Evolutionary conservation across 768 basidiomycete genomes (phyloP).

Genomic region (Crepidotus variabilis): DNA sequence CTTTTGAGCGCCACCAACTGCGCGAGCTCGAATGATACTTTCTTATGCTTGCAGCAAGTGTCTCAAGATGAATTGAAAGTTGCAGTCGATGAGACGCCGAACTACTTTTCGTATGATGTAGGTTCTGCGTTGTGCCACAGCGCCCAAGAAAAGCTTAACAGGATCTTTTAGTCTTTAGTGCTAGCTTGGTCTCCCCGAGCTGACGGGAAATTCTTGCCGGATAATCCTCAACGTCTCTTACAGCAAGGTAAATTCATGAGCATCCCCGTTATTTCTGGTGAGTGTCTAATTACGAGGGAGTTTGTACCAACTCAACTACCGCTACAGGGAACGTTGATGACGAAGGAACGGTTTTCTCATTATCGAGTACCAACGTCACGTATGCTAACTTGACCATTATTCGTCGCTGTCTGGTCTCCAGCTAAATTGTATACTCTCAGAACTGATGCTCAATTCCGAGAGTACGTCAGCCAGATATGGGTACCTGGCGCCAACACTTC

Average conservation of each 20-base stretch:
- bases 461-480: conserved; percentile 12
- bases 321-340: conserved; percentile 34
- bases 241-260: conserved; percentile 30
- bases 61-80: conserved; percentile 33
- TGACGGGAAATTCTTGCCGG: conserved; percentile 35
- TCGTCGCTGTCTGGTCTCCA: conserved; percentile 10
- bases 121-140: conserved; percentile 9
- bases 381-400: conserved; percentile 15
- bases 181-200: conserved; percentile 33
- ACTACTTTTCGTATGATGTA: conserved; percentile 41
- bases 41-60: conserved; percentile 40
- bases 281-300: background rate
- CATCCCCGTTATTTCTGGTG: conserved; percentile 19
- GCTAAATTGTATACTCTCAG: conserved; percentile 8
- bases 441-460: conserved; percentile 27
- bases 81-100: conserved; percentile 41
- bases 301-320: background rate
- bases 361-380: conserved; percentile 22
- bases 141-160: conserved; percentile 27
- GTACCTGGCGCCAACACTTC: conserved; percentile 8
- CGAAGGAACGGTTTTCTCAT: conserved; percentile 31
- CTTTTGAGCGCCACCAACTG: conserved; percentile 42
- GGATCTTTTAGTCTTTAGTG: conserved; percentile 18
- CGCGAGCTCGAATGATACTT: conserved; percentile 32
- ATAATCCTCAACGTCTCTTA: conserved; percentile 26